A percentile compares a stretch with the other conserved stretches of the same genome.
Conservation (phyloP, 371 early-diverging fungal species). For the Mortierella sp. region DNA sequence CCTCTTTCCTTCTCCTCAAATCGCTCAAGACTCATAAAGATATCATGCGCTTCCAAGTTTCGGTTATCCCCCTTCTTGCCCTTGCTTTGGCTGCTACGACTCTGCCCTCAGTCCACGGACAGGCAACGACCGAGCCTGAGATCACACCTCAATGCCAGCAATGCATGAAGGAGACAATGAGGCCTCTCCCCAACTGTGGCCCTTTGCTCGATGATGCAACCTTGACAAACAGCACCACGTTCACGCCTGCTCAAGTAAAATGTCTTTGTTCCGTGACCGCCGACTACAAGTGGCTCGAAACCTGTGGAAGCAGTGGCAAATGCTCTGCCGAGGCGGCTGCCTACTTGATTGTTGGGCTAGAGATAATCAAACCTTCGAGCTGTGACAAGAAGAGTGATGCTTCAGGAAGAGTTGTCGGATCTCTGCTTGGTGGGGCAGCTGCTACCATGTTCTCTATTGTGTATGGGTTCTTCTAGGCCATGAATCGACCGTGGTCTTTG, state of each 20-base stretch:
- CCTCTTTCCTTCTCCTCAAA: no score
- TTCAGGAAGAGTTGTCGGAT: no score
- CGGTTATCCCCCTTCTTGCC: neutral
- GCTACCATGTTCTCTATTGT: no score
- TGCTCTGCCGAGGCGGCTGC: neutral
- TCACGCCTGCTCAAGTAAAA: no score
- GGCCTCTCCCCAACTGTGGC: neutral
- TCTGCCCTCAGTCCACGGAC: neutral
- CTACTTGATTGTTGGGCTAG: neutral
- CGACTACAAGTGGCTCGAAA: neutral
- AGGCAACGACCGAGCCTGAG: neutral
- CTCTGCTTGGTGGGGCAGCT: no score
- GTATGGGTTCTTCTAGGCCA: no score
- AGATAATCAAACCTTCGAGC: no score
- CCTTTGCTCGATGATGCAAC: neutral
- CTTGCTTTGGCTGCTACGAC: neutral
- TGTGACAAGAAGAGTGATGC: neutral
- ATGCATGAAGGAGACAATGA: neutral
- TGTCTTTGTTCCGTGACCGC: neutral
- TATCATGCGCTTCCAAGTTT: conserved; percentile 1
- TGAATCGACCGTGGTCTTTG: no score
- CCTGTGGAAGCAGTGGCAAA: neutral
- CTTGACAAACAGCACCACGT: neutral
- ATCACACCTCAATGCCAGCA: neutral
- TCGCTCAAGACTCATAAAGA: neutral